A percentile compares a stretch with the other conserved stretches of the same genome.
These are phyloP conservation scores for Penicillium riverlandense DNA, from an alignment of 495 filamentous ascomycete species.

Conservation along the genomic window DNA sequence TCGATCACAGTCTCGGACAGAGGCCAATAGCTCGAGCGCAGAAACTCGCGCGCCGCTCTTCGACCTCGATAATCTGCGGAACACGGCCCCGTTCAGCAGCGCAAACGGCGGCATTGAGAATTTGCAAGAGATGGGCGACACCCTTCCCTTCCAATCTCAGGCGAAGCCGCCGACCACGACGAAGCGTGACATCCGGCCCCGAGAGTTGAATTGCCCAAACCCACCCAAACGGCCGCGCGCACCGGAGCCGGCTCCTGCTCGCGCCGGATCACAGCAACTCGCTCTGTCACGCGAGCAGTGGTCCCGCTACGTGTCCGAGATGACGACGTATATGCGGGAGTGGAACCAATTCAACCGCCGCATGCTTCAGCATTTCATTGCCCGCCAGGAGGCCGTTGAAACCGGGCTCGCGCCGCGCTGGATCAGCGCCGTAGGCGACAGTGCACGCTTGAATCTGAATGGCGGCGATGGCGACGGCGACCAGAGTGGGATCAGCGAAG, in stretches of 20 bases:
- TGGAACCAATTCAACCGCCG: constrained; percentile 60
- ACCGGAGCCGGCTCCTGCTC: constrained; percentile 13
- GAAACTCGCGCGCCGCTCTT: constrained; percentile 27
- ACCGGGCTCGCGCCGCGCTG: constrained; percentile 45
- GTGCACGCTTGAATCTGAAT: constrained; percentile 20
- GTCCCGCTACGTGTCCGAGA: constrained; percentile 52
- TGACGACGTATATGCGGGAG: constrained; percentile 60
- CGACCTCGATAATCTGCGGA: constrained; percentile 57
- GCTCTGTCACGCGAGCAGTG: constrained; percentile 40
- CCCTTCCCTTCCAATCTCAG: constrained; percentile 66
- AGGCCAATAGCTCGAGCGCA: constrained; percentile 37
- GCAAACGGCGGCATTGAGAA: constrained; percentile 51
- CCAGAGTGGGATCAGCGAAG: constrained; percentile 3
- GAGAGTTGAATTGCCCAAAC: constrained; percentile 49
- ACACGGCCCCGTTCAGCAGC: constrained; percentile 57
- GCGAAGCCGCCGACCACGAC: constrained; percentile 29
- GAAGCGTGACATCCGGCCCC: constrained; percentile 21
- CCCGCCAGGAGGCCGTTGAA: constrained; percentile 49
- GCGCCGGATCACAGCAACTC: constrained; percentile 16
- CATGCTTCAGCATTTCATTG: constrained; percentile 61
- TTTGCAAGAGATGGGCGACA: constrained; percentile 57
- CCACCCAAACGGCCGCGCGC: constrained; percentile 51
- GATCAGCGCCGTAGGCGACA: constrained; percentile 50
- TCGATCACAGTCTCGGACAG: constrained; percentile 18
- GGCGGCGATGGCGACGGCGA: constrained; percentile 5